Evolutionary conservation across 2,329 filamentous ascomycete species (phyloP), one percentile per base, ranked within the genome.

Genomic region (Venturia asperata): DNA sequence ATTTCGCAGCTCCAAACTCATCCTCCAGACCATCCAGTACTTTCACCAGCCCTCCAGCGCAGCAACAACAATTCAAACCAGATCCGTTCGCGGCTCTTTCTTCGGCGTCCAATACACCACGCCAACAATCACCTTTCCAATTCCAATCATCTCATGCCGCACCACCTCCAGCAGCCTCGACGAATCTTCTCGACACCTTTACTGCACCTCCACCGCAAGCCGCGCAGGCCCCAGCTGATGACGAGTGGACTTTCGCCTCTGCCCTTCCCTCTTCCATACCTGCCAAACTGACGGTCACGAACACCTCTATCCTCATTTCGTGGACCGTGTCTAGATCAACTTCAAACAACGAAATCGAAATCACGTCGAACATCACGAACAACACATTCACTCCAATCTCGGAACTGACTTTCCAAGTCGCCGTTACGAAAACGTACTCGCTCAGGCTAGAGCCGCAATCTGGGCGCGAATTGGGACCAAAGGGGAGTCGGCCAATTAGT

Each of bases 241-340:
- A 97, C 68, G 93, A 97, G 72, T 97, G 93, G 92, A 89, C 86
- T 30, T 97, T 97, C 74, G 86, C 90, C 3, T 97, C 93, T 0
- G 88, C 93, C 0, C 81, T 97, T 17, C 93, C 93, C 3, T 69
- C 74, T 1, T 85, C 85, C 42, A 69, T 73, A 1, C 85, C 87
- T 62, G 85, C 90, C 69, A 84, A 85, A 61, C 79, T 88, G 24
- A 82, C 81, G 3, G 85, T 97, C 55, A 86, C 85, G 71, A 87
- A 90, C 71, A 87, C 86, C 1, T 82, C 79, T 55, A 78, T 97
- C 60, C 85, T 85, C 67, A 87, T 96, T 67, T 83, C 90, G 47
- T 87, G 97, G 74, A 79, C 87, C 47, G 87, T 91, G 6, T 84
- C 82, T 27, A 82, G 91, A 71, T 74, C 81, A 63, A 77, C 81